Evolutionary conservation across 768 basidiomycete species (phyloP), one percentile per base, ranked within the genome.

Genomic region (Boletellus ananas): DNA sequence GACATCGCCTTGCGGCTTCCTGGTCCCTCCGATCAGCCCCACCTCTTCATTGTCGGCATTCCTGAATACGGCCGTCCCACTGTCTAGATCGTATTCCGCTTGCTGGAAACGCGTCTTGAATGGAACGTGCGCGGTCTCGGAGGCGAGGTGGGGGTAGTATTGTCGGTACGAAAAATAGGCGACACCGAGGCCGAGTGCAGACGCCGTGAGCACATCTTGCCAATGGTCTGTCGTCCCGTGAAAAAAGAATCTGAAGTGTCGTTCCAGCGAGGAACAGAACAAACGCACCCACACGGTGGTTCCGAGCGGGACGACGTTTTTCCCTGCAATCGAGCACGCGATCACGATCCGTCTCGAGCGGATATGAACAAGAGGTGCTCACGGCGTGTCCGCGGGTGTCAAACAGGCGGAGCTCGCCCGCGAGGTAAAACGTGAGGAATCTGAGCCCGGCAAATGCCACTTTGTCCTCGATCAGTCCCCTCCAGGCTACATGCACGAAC

Each of bases 361-460:
- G 2, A 18, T 3, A 25, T 4, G 31, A 42, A 27, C n/a, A 10
- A 14, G 21, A 1, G 6, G 6, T 25, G 66, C 80, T 55, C 60
- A 87, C 81, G 41, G 80, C 70, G 58, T 90, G 79, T 8, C 93
- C 94, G 31, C 83, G 77, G 31, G 71, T 75, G 65, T 96, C 92
- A 58, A 93, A 95, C 5, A 96, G 67, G 62, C 90, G 93, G 42
- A 95, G 70, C 67, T 98, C 97, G 7, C 94, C 95, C 14, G 88
- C 86, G 8, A 94, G 70, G 63, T 96, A 98, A 56, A 91, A 86
- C 5, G 86, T 71, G 21, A 98, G 74, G 72, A 94, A 94, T 3
- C 90, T 91, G 6, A 99, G 77, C 4, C 95, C 95, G 6, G 93
- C 88, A 68, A 95, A 97, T 0, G 93, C 87, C 53, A 93, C 91